Evolutionary conservation across 805 yeast species (phyloP), one percentile per base, ranked within the genome.

Genomic region (Candida verbasci): DNA sequence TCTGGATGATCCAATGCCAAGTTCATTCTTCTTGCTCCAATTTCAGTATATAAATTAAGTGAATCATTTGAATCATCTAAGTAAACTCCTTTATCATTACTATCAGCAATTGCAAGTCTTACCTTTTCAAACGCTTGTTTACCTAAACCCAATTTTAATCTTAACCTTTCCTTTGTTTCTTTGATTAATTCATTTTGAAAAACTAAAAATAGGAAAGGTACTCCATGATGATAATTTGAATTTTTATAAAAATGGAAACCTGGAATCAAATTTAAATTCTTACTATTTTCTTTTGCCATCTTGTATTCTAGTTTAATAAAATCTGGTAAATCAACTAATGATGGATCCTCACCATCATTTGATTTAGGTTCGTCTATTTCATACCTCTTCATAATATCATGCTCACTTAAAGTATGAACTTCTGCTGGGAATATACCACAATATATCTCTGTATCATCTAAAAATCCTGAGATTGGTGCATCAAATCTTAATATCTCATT

Each of bases 1-100:
- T 87, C 96, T 1, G 93, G 88, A 51, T 86, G 95, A 53, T 93
- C 96, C 53, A 93, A 65, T 18, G 89, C 94, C 35, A 93, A 62
- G 8, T 66, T 63, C 12, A 65, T 55, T 12, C 52, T 45, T 24
- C 51, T 44, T 16, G 24, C 3, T 2, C 56, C 58, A 40, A 80
- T 53, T 28, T 72, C 72, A 37, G 80, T 80, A 53, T 65, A 82
- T 12, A 88, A 60, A 4, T 72, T 65, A 29, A 74, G 45, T 6
- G 72, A 74, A 17, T 76, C 78, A 35, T 78, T 79, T 11, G 22
- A 11, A 2, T 74, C 64, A 30, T 65, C 78, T 30, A 72, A 58
- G 39, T 76, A 70, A 6, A 53, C 46, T 6, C 72, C 72, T 44
- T 62, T 64, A 33, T 63, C 68, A 33, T 58, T 49, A 14, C 38